Evolutionary conservation across 78 protist species (phyloP).

Genomic region (Dictyostelium discoideum): DNA sequence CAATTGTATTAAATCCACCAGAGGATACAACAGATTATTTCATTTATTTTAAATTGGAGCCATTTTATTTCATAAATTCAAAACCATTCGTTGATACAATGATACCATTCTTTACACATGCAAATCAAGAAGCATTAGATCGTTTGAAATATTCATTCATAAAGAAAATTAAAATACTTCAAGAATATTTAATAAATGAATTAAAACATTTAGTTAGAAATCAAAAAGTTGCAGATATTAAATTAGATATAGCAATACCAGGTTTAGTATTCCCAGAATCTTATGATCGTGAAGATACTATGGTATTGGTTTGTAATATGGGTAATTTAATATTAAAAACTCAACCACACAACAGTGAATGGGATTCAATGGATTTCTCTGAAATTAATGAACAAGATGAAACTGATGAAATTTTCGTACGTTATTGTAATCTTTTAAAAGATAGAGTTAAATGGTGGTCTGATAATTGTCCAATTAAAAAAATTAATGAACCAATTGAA

Average conservation of each 20-base stretch:
- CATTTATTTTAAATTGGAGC: conserved; percentile 10
- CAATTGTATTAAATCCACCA: conserved; percentile 18
- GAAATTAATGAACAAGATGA: conserved; percentile 34
- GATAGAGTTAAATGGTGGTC: conserved; percentile 64
- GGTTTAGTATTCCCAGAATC: conserved; percentile 48
- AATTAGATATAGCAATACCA: conserved; percentile 44
- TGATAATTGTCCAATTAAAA: conserved; percentile 31
- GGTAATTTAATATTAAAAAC: conserved; percentile 45
- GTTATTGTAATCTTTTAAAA: neutral
- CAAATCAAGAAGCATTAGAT: conserved; percentile 73
- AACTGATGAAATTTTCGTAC: conserved; percentile 8
- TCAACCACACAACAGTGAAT: conserved; percentile 39
- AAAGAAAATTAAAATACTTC: conserved; percentile 31
- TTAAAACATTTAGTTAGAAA: conserved; percentile 53
- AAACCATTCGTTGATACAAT: conserved; percentile 72
- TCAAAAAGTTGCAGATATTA: conserved; percentile 67
- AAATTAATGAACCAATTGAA: conserved; percentile 27
- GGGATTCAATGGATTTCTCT: conserved; percentile 35
- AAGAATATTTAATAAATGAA: conserved; percentile 17
- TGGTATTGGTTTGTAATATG: conserved; percentile 1
- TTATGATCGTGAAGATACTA: conserved; percentile 35
- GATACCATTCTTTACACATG: conserved; percentile 73
- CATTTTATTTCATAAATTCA: conserved; percentile 48
- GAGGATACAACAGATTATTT: conserved; percentile 30
- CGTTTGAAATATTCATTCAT: conserved; percentile 52